Evolutionary conservation across 805 yeast species (phyloP).

Genomic region (Candida odintsovae): DNA sequence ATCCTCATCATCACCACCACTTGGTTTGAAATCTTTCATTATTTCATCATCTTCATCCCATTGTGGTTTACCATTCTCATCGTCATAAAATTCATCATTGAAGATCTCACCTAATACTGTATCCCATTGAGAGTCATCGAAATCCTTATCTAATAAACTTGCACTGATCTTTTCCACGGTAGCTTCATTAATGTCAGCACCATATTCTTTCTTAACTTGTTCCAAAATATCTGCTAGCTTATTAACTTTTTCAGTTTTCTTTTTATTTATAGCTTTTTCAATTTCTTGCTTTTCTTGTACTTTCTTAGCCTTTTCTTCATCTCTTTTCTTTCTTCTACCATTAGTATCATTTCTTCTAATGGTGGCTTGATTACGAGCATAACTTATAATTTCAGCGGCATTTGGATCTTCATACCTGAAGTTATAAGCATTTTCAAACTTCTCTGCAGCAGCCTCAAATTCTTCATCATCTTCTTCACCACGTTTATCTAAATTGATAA

Average conservation of each 20-base stretch:
- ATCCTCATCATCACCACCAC: slow-evolving; percentile 36
- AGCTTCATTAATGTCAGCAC: slow-evolving; percentile 45
- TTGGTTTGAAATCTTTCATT: slow-evolving; percentile 38
- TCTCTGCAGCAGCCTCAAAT: slow-evolving; percentile 87
- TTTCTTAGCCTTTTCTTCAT: slow-evolving; percentile 52
- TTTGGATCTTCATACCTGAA: slow-evolving; percentile 92
- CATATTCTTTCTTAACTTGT: slow-evolving; percentile 36
- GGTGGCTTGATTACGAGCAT: slow-evolving; percentile 93
- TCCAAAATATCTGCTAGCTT: slow-evolving; percentile 63
- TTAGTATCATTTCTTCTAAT: slow-evolving; percentile 74
- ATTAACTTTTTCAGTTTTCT: slow-evolving; percentile 71
- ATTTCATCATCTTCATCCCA: slow-evolving; percentile 59
- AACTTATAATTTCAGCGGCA: slow-evolving; percentile 85
- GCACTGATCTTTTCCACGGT: slow-evolving; percentile 66
- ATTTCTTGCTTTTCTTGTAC: slow-evolving; percentile 46
- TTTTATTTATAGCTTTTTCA: slow-evolving; percentile 58
- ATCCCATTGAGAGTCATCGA: slow-evolving; percentile 91
- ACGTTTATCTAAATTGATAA: slow-evolving; percentile 41
- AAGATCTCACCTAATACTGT: slow-evolving; percentile 76
- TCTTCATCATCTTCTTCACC: slow-evolving; percentile 64
- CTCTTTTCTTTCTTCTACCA: slow-evolving; percentile 78
- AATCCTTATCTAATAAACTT: slow-evolving; percentile 77
- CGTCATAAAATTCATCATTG: slow-evolving; percentile 75
- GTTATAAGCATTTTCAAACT: slow-evolving; percentile 88
- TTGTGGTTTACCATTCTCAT: slow-evolving; percentile 49